A percentile compares a stretch with the other conserved stretches of the same genome.
These are phyloP conservation scores for Terana coerulea DNA, from an alignment of 768 basidiomycete genomes.

Conservation along the genomic window DNA sequence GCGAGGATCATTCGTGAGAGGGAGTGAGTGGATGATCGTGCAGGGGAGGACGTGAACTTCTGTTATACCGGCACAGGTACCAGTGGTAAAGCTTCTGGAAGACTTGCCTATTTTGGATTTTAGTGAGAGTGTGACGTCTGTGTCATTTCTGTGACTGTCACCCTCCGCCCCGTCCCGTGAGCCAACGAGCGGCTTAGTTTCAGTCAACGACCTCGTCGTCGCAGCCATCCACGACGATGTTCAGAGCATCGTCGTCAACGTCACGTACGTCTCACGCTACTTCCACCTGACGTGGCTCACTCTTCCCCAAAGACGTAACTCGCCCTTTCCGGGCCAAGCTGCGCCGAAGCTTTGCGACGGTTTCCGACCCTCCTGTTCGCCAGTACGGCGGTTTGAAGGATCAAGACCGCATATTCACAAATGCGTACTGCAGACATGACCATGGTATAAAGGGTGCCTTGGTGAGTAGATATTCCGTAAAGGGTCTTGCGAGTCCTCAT, in stretches of 20 bases:
- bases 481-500: too few species aligned
- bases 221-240: slow-evolving; percentile 30
- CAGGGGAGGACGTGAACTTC: too few species aligned
- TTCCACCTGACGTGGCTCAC: not conserved
- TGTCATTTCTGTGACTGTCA: too few species aligned
- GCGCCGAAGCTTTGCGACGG: slow-evolving; percentile 58
- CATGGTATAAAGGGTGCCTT: slow-evolving; percentile 90
- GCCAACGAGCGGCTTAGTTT: too few species aligned
- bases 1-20: too few species aligned
- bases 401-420: slow-evolving; percentile 93
- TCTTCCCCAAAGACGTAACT: slow-evolving; percentile 17
- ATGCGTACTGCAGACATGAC: slow-evolving; percentile 84
- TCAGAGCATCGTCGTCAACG: slow-evolving; percentile 25
- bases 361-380: slow-evolving; percentile 81
- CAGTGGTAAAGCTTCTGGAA: too few species aligned
- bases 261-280: slow-evolving; percentile 17
- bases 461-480: slow-evolving; percentile 44
- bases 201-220: too few species aligned
- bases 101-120: too few species aligned
- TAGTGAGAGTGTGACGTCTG: too few species aligned
- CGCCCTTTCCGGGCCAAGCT: slow-evolving; percentile 28
- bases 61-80: too few species aligned
- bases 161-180: too few species aligned
- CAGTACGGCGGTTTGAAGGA: slow-evolving; percentile 93
- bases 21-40: too few species aligned